Evolutionary conservation across 805 yeast species (phyloP).

Genomic region (Saccharomyces cerevisiae): DNA sequence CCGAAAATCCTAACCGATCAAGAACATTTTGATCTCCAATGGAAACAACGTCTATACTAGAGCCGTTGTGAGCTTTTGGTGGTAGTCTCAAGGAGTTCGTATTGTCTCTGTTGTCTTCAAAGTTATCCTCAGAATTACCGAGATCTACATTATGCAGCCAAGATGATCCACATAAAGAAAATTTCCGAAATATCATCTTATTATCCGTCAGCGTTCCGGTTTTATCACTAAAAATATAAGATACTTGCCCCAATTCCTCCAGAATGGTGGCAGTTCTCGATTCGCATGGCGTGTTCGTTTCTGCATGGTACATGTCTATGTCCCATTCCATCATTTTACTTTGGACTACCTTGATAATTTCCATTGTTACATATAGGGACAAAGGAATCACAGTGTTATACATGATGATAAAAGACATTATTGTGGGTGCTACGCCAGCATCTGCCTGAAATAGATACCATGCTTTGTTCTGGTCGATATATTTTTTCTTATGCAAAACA

Average conservation of each 20-base stretch:
- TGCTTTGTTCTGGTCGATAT: constrained; percentile 33
- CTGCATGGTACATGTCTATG: constrained; percentile 85
- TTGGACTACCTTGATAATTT: constrained; percentile 85
- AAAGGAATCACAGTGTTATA: constrained; percentile 92
- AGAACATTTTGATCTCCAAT: constrained; percentile 14
- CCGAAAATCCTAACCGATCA: constrained; percentile 5
- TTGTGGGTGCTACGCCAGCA: constrained; percentile 78
- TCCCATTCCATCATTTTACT: constrained; percentile 76
- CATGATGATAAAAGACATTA: constrained; percentile 96
- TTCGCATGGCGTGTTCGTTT: constrained; percentile 83
- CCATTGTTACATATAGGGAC: constrained; percentile 93
- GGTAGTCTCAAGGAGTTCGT: not conserved
- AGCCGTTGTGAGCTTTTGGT: not conserved
- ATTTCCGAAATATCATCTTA: constrained; percentile 82
- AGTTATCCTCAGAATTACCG: constrained; percentile 14
- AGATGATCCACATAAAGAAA: constrained; percentile 78
- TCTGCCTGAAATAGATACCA: constrained; percentile 75
- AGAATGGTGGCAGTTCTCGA: constrained; percentile 91
- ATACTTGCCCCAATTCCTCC: constrained; percentile 95
- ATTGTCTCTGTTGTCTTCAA: not conserved
- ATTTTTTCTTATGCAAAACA: constrained; percentile 38
- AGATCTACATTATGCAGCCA: constrained; percentile 75
- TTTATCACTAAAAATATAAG: constrained; percentile 90
- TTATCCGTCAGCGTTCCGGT: constrained; percentile 97
- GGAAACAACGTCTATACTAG: constrained; percentile 20